phyloP scores from a whole-genome alignment of 768 basidiomycete genomes.

The Boletus insuetus region DNA sequence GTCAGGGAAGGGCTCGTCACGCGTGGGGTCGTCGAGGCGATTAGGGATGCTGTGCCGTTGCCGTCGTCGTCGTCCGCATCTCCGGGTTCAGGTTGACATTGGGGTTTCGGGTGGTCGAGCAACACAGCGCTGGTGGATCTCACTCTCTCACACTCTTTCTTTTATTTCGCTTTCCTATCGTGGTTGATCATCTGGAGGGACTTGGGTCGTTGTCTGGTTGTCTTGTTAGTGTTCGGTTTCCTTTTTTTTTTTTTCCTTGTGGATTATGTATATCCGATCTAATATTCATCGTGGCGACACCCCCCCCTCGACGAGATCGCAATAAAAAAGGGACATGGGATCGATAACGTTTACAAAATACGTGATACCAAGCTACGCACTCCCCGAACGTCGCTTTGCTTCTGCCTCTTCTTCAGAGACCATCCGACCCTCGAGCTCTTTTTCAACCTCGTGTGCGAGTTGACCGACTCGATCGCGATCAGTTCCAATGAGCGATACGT shows the following conservation, averaged over 20 bases:
- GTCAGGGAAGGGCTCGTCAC: slow-evolving; percentile 10
- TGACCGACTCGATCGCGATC: slow-evolving; percentile 46
- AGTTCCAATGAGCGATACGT: slow-evolving; percentile 57
- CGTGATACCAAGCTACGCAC: background rate
- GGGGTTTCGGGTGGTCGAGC: no score
- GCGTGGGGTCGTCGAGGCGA: slow-evolving; percentile 4
- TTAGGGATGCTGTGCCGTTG: slow-evolving; percentile 13
- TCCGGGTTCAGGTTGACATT: no score
- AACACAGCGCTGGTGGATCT: no score
- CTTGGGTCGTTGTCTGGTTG: no score
- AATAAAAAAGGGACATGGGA: no score
- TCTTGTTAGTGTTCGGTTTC: no score
- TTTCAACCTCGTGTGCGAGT: slow-evolving; percentile 62
- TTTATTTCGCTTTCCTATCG: background rate
- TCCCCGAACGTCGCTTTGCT: slow-evolving; percentile 39
- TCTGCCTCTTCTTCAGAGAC: slow-evolving; percentile 66
- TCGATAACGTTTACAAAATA: no score
- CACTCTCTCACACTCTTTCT: no score
- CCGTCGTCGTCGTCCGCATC: background rate
- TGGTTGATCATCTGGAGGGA: background rate
- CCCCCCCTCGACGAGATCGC: no score
- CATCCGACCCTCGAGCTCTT: slow-evolving; percentile 53
- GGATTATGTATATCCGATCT: no score
- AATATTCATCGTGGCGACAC: no score
- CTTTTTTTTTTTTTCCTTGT: no score